Conservation (phyloP, 2,329 filamentous ascomycete species). For the Fonsecaea nubica region DNA sequence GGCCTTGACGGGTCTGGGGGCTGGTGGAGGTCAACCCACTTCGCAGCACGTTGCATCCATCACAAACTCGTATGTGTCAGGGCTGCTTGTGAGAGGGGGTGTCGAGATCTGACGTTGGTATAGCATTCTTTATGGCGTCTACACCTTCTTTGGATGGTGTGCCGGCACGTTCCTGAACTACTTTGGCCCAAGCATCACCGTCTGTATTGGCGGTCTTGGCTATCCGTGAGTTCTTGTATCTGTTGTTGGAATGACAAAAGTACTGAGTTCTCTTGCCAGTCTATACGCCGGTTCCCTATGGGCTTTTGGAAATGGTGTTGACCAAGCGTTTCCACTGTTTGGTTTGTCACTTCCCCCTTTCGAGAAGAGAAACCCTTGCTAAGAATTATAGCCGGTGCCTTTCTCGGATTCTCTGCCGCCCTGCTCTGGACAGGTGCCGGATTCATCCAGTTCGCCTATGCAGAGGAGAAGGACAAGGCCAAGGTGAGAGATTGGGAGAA, state of each 20-base stretch:
- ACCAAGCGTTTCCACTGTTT: slow-evolving; percentile 31
- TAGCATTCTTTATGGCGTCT: slow-evolving; percentile 37
- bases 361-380: no score
- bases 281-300: slow-evolving; percentile 35
- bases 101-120: slow-evolving; percentile 1
- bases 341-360: no score
- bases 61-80: slow-evolving; percentile 15
- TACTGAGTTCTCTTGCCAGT: no score
- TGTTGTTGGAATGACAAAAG: no score
- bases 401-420: slow-evolving; percentile 24
- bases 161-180: slow-evolving; percentile 32
- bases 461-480: slow-evolving; percentile 25
- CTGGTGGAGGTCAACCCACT: slow-evolving; percentile 36
- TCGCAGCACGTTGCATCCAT: slow-evolving; percentile 27
- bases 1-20: slow-evolving; percentile 32
- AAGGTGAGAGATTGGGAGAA: slow-evolving; percentile 1
- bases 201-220: slow-evolving; percentile 19
- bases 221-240: not conserved
- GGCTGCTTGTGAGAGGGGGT: not conserved
- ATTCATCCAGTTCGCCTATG: slow-evolving; percentile 15
- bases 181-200: slow-evolving; percentile 29
- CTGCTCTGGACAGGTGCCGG: slow-evolving; percentile 30
- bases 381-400: slow-evolving; percentile 17
- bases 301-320: slow-evolving; percentile 34
- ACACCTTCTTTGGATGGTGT: slow-evolving; percentile 25